Evolutionary conservation across 78 protist genomes (phyloP).

Genomic region (Cavenderia fasciculata): DNA sequence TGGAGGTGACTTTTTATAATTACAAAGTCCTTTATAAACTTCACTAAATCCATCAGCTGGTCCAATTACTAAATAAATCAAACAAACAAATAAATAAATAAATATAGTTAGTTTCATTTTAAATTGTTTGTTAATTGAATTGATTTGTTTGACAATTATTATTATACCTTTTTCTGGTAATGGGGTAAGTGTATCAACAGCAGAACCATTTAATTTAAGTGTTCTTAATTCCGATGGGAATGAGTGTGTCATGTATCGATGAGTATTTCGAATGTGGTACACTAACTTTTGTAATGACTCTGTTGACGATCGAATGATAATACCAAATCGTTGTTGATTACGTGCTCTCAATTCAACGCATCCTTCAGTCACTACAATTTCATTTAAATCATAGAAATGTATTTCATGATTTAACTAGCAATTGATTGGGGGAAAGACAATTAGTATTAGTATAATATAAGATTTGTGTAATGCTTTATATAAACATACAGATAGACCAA

Average conservation of each 20-base stretch:
- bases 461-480: neutral
- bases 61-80: too few relatives aligned
- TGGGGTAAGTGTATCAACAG: too few relatives aligned
- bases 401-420: slow-evolving; percentile 4
- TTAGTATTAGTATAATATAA: neutral
- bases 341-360: neutral
- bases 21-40: slow-evolving; percentile 29
- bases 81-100: too few relatives aligned
- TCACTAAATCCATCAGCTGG: slow-evolving; percentile 20
- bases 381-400: slow-evolving; percentile 27
- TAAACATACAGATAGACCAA: neutral
- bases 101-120: too few relatives aligned
- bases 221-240: slow-evolving; percentile 14
- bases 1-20: neutral
- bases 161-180: too few relatives aligned
- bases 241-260: slow-evolving; percentile 10
- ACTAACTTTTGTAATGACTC: slow-evolving; percentile 30
- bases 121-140: neutral
- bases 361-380: slow-evolving; percentile 28
- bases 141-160: too few relatives aligned
- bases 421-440: neutral
- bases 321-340: slow-evolving; percentile 41
- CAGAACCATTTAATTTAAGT: too few relatives aligned
- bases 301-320: slow-evolving; percentile 11
- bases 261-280: neutral